Evolutionary conservation across 805 yeast genomes (phyloP), one percentile per base, ranked within the genome.

Genomic region (Metschnikowia arizonensis): DNA sequence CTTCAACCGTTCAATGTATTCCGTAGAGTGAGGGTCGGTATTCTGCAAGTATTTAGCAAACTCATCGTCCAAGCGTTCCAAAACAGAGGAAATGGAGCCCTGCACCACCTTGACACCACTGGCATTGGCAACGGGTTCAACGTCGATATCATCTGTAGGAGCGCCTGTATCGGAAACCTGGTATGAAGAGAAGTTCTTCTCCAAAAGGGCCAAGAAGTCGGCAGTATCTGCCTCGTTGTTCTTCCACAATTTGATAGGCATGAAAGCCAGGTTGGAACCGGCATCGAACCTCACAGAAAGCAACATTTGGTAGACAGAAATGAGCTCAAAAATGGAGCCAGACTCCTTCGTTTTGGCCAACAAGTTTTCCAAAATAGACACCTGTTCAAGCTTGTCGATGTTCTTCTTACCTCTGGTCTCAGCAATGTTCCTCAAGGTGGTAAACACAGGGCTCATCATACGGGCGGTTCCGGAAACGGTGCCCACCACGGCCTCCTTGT

Each of bases 401-500:
- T 88, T 89, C 75, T 88, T 91, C 76, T 90, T 90, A 74, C 99
- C 99, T 71, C 99, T 83, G 40, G 89, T 76, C 66, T 93, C 98
- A 49, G 85, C 72, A 46, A 93, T 82, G 44, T 80, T 66, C 63
- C 83, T 78, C 63, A 93, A 75, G 29, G 85, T 79, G 46, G 81
- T 72, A 72, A 90, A 88, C 46, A 89, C 81, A 15, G 75, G 66
- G 48, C 71, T 59, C 55, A 68, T 59, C 33, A 54, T 55, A 54
- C 71, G 70, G 31, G 70, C 68, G 9, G 65, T 60, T 40, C 72
- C 74, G 48, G 65, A 69, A 30, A 72, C 64, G 23, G 48, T 47
- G 37, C 53, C 53, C n/a, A 45, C 52, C 60, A 48, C 49, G 62
- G 68, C 42, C 63, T 72, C 44, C 46, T 49, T 17, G 24, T 37